phyloP scores from a whole-genome alignment of 169 alveolate species.

The Toxoplasma gondii region DNA sequence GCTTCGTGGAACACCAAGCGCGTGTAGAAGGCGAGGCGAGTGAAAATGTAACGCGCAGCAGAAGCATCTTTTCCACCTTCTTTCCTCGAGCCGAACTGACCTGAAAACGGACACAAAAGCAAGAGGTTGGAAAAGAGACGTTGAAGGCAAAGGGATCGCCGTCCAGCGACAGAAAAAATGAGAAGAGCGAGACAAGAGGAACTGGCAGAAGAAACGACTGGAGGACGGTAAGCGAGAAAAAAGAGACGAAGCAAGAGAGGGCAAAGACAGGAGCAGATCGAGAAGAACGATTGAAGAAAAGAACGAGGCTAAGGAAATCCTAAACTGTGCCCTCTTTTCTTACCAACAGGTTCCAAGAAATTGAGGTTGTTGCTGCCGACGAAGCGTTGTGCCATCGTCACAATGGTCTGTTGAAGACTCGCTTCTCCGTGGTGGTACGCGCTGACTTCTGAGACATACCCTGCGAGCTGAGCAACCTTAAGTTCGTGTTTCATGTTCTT shows the following conservation, averaged over 20 bases:
- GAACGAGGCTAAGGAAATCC: too few relatives aligned
- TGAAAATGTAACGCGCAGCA: constrained; percentile 92
- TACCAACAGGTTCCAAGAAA: constrained; percentile 66
- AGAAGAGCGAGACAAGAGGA: too few relatives aligned
- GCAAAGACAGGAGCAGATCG: too few relatives aligned
- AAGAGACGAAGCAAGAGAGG: too few relatives aligned
- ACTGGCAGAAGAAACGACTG: too few relatives aligned
- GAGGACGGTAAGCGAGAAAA: too few relatives aligned
- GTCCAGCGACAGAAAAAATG: too few relatives aligned
- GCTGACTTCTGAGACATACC: constrained; percentile 97
- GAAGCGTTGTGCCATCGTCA: constrained; percentile 99
- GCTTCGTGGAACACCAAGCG: constrained; percentile 83
- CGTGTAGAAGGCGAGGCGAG: constrained; percentile 86
- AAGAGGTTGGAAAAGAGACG: not conserved
- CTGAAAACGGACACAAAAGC: constrained; percentile 90
- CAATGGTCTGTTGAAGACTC: constrained; percentile 95
- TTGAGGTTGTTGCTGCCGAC: constrained; percentile 95
- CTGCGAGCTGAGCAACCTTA: constrained; percentile 95
- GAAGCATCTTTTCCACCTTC: constrained; percentile 98
- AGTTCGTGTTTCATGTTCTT: constrained; percentile 94
- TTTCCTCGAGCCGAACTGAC: constrained; percentile 99
- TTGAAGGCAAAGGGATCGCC: constrained; percentile 77
- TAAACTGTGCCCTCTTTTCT: not conserved
- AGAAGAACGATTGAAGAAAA: too few relatives aligned
- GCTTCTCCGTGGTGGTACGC: constrained; percentile 99